These are phyloP conservation scores for Pythium biforme DNA, from an alignment of 352 stramenopile genomes.

Conservation along the genomic window DNA sequence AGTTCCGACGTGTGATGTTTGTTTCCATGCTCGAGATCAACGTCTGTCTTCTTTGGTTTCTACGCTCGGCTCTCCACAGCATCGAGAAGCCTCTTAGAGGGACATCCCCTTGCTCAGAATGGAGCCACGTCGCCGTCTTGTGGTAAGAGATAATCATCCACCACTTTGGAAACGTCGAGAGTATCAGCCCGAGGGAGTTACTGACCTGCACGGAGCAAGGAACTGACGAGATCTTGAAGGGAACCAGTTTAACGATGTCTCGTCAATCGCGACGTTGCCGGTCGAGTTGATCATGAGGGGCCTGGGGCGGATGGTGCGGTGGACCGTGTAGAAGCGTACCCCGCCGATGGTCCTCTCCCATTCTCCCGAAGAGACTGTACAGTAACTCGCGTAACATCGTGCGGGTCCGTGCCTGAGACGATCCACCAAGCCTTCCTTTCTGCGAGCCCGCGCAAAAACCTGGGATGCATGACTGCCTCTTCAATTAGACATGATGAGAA, in stretches of 20 bases:
- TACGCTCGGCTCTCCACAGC: too few species aligned
- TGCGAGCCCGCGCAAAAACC: neutral
- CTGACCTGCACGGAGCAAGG: neutral
- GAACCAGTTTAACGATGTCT: neutral
- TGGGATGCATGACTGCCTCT: conserved; percentile 4
- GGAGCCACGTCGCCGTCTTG: too few species aligned
- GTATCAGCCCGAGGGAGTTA: neutral
- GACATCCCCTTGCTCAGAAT: too few species aligned
- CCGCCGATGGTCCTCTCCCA: neutral
- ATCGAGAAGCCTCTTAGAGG: too few species aligned
- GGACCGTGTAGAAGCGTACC: neutral
- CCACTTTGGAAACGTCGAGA: neutral
- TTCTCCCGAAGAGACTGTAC: conserved; percentile 1
- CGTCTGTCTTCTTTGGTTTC: too few species aligned
- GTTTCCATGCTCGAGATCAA: too few species aligned
- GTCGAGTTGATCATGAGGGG: too few species aligned
- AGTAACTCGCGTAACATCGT: neutral
- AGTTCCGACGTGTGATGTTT: neutral
- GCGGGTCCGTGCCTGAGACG: conserved; percentile 13
- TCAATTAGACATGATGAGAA: conserved; percentile 3
- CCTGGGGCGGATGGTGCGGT: neutral
- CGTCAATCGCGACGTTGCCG: neutral
- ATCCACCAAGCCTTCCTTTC: conserved; percentile 5
- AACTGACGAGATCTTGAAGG: neutral
- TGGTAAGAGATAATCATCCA: too few species aligned